A percentile compares a stretch with the other conserved stretches of the same genome.
Conservation (phyloP, 495 filamentous ascomycete genomes). For the Aspergillus egyptiacus region DNA sequence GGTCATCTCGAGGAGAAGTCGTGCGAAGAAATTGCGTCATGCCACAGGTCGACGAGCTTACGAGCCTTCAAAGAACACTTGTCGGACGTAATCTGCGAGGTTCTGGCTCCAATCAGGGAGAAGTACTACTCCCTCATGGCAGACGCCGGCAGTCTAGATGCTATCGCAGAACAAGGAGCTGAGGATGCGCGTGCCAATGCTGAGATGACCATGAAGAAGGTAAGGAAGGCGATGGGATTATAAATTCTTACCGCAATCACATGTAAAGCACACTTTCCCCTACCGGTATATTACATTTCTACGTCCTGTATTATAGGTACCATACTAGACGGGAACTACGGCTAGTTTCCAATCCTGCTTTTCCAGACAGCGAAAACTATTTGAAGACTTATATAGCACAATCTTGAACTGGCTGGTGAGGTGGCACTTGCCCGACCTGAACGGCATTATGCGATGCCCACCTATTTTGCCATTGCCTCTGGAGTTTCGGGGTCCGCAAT, state of each 20-base stretch:
- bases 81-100: slow-evolving; percentile 44
- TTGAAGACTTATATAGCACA: too few species aligned
- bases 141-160: slow-evolving; percentile 48
- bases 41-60: slow-evolving; percentile 47
- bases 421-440: too few species aligned
- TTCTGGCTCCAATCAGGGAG: slow-evolving; percentile 55
- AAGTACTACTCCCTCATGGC: slow-evolving; percentile 50
- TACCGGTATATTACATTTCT: background rate
- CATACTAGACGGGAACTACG: too few species aligned
- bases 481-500: too few species aligned
- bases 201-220: slow-evolving; percentile 56
- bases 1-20: slow-evolving; percentile 53
- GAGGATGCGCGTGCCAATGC: slow-evolving; percentile 58
- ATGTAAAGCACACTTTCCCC: background rate
- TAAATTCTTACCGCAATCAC: slow-evolving; percentile 16
- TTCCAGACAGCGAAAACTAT: too few species aligned
- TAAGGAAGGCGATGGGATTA: slow-evolving; percentile 60
- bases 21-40: slow-evolving; percentile 50
- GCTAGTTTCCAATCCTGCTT: too few species aligned
- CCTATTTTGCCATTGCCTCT: too few species aligned
- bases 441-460: too few species aligned
- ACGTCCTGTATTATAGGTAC: too few species aligned
- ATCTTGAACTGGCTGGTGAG: too few species aligned
- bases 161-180: slow-evolving; percentile 55
- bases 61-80: slow-evolving; percentile 62